These are phyloP conservation scores for Mycena capillaripes DNA, from an alignment of 768 basidiomycete genomes.

Conservation along the genomic window DNA sequence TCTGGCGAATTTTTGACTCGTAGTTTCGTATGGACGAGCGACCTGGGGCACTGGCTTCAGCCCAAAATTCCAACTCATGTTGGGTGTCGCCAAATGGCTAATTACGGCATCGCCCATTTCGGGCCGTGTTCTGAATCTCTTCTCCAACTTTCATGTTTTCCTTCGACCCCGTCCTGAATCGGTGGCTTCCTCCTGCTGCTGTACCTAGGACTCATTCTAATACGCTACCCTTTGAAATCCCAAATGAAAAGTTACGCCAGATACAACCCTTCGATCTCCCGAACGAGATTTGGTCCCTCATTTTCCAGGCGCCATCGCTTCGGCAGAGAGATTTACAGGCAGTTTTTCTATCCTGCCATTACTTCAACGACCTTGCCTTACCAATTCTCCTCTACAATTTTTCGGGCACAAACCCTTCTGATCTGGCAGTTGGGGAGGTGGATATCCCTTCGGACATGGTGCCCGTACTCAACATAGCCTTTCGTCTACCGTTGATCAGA, in stretches of 20 bases:
- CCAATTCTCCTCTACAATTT: constrained; percentile 19
- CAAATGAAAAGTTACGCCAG: background rate
- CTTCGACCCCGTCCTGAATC: constrained; percentile 3
- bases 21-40: constrained; percentile 48
- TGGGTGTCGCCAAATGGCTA: background rate
- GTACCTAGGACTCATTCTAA: background rate
- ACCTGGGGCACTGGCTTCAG: constrained; percentile 35
- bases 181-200: constrained; percentile 10
- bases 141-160: constrained; percentile 3
- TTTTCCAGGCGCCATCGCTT: constrained; percentile 21
- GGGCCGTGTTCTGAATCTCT: background rate
- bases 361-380: constrained; percentile 28
- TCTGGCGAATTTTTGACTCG: constrained; percentile 54
- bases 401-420: background rate
- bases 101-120: background rate
- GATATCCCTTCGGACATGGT: constrained; percentile 17
- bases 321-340: constrained; percentile 14
- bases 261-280: constrained; percentile 4
- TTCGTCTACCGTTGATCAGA: constrained; percentile 8
- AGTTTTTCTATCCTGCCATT: constrained; percentile 19
- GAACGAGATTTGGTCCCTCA: constrained; percentile 28
- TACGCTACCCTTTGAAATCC: background rate
- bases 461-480: constrained; percentile 11
- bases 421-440: constrained; percentile 3
- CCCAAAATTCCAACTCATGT: constrained; percentile 36